Base-by-base conservation (phyloP, 305 asterid species). In the Fraxinus albicans region DNA sequence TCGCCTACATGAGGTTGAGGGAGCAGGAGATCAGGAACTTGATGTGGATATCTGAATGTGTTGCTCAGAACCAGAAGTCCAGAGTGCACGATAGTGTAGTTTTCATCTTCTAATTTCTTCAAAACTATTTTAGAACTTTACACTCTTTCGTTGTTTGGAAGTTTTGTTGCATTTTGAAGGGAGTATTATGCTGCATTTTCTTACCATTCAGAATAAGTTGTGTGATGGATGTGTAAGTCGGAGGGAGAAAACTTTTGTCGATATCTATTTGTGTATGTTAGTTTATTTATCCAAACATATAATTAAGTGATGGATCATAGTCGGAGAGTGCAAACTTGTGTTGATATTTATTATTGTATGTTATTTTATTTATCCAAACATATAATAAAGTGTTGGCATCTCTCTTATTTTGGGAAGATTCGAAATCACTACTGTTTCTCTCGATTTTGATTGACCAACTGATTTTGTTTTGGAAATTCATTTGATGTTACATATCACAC, bases 41-140 rank as follows among this genome's bases (percentile, higher is more conserved):
- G 89, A 96, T 94, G 98, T 96, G 99, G 99, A 96, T 96, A 82
- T 95, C 98, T 4, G 99, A 95, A 90, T 95, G 99, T 0, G 99
- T 95, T 65, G 98, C 99, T 27, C 98, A 95, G 63, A 50, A 50
- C 63, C 63, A 50, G 21, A 50, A 50, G 63, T 50, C 63, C 63
- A 50, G 63, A 50, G 63, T 50, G 63, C 63, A 50, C 63, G 63
- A 50, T 17, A 50, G 63, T 15, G 63, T 50, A 50, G 63, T 50
- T 15, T 50, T 50, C 63, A 50, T 50, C 5, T 50, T 50, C 63
- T 50, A 50, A 50, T 50, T 17, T 53, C 21, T 53, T 53, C 65
- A 53, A 53, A n/a, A 53, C 21, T 53, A 53, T 53, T 53, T 53
- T 53, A 17, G 44, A 53, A 53, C 21, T 53, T 17, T 53, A n/a